A percentile compares a stretch with the other conserved stretches of the same genome.
These are phyloP conservation scores for Pseudohyphozyma bogoriensis DNA, from an alignment of 768 basidiomycete species.

Conservation along the genomic window DNA sequence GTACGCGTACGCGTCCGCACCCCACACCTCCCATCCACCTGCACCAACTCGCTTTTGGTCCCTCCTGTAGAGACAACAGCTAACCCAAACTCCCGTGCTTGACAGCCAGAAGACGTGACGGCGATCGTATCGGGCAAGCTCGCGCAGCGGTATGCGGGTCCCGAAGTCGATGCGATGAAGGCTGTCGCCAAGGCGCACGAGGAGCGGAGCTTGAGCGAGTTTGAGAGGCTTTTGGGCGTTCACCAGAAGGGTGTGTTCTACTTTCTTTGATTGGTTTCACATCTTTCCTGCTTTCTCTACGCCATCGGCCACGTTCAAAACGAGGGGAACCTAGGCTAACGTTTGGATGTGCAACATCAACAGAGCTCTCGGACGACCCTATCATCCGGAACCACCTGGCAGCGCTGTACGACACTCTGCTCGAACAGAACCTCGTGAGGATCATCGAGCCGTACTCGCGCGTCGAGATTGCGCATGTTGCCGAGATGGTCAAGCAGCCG, in stretches of 20 bases:
- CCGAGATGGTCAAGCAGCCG: conserved; percentile 73
- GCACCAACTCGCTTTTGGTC: background rate
- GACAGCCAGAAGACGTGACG: conserved; percentile 84
- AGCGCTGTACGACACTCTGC: conserved; percentile 84
- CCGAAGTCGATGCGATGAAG: conserved; percentile 92
- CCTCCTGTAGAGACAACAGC: background rate
- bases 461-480: conserved; percentile 83
- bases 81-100: background rate
- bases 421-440: conserved; percentile 87
- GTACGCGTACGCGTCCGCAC: too few relatives aligned
- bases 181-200: conserved; percentile 90
- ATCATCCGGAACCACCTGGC: conserved; percentile 92
- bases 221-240: conserved; percentile 74
- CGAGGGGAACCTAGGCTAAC: too few relatives aligned
- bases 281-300: background rate
- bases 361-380: conserved; percentile 88
- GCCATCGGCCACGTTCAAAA: too few relatives aligned
- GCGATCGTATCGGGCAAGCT: conserved; percentile 76
- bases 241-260: conserved; percentile 59
- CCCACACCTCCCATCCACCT: background rate
- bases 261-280: background rate
- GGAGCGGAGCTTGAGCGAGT: conserved; percentile 75
- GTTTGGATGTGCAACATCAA: too few relatives aligned
- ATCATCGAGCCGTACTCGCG: conserved; percentile 93
- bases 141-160: conserved; percentile 73